A percentile compares a stretch with the other conserved stretches of the same genome.
Conservation (phyloP, 768 basidiomycete genomes). For the Suillus brevipes region DNA sequence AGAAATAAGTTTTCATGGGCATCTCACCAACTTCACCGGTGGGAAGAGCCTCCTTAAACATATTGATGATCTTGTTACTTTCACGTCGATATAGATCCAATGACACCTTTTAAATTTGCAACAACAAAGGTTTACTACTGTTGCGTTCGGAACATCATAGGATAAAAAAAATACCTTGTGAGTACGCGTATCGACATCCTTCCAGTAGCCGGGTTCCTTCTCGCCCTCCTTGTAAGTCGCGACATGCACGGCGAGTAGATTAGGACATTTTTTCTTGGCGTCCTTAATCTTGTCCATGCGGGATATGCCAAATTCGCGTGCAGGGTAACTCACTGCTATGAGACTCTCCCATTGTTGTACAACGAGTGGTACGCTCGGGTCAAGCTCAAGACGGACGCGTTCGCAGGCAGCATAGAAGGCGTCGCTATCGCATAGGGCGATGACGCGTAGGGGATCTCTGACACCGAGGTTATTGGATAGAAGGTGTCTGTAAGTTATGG, state of each 20-base stretch:
- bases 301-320: constrained; percentile 91
- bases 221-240: constrained; percentile 93
- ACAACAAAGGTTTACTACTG: constrained; percentile 2
- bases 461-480: constrained; percentile 67
- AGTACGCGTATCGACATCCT: constrained; percentile 82
- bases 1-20: neutral
- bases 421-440: constrained; percentile 90
- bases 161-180: constrained; percentile 69
- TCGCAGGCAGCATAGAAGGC: constrained; percentile 87
- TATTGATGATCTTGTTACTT: constrained; percentile 78
- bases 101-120: constrained; percentile 66
- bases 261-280: constrained; percentile 82
- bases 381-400: constrained; percentile 72
- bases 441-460: constrained; percentile 75
- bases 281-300: constrained; percentile 83
- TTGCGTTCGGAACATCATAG: constrained; percentile 3
- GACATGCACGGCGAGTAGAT: constrained; percentile 85
- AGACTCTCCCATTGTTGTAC: constrained; percentile 86
- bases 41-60: constrained; percentile 81
- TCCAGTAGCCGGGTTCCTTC: constrained; percentile 86
- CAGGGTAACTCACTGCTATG: constrained; percentile 96
- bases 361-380: constrained; percentile 66
- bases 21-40: constrained; percentile 77
- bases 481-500: constrained; percentile 79
- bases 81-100: constrained; percentile 92